These are phyloP conservation scores for Colletotrichum brevisporum DNA, from an alignment of 2,329 filamentous ascomycete genomes.

Conservation along the genomic window DNA sequence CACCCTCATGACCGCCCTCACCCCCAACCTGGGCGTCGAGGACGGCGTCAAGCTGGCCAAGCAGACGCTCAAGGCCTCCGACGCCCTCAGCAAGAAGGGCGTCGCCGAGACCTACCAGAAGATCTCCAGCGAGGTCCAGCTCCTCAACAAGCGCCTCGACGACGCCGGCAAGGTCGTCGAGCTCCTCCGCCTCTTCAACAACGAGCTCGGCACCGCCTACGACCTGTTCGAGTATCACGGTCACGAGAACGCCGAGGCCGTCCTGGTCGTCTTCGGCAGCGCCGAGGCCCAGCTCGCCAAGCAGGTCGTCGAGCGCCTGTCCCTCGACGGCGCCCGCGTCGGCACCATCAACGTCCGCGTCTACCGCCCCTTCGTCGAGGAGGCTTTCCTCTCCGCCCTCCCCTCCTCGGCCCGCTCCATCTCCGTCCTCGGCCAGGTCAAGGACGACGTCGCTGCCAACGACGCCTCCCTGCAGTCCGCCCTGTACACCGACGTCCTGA, in stretches of 20 bases:
- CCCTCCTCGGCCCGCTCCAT: constrained; percentile 82
- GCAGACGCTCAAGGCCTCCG: constrained; percentile 86
- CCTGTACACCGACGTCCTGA: constrained; percentile 92
- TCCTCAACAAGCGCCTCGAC: constrained; percentile 79
- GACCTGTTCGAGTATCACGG: constrained; percentile 94
- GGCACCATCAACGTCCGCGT: constrained; percentile 93
- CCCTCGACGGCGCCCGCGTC: constrained; percentile 80
- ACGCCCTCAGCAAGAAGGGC: constrained; percentile 80
- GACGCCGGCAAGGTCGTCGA: constrained; percentile 78
- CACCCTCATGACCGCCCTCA: constrained; percentile 81
- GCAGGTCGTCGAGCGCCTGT: constrained; percentile 82
- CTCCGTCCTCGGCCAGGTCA: constrained; percentile 90
- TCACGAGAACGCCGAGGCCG: constrained; percentile 82
- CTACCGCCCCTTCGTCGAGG: constrained; percentile 95
- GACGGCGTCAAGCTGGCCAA: constrained; percentile 87
- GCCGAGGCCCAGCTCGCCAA: constrained; percentile 88
- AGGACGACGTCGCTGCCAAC: constrained; percentile 77
- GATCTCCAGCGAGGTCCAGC: constrained; percentile 72
- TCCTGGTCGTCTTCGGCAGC: constrained; percentile 93
- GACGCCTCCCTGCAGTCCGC: constrained; percentile 86
- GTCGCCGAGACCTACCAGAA: constrained; percentile 78
- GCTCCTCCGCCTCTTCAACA: constrained; percentile 83
- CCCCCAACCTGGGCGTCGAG: constrained; percentile 89
- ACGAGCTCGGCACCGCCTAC: constrained; percentile 94
- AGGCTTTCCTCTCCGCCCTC: constrained; percentile 88